phyloP scores from a whole-genome alignment of 345 rosid species.

The Lumnitzera racemosa region DNA sequence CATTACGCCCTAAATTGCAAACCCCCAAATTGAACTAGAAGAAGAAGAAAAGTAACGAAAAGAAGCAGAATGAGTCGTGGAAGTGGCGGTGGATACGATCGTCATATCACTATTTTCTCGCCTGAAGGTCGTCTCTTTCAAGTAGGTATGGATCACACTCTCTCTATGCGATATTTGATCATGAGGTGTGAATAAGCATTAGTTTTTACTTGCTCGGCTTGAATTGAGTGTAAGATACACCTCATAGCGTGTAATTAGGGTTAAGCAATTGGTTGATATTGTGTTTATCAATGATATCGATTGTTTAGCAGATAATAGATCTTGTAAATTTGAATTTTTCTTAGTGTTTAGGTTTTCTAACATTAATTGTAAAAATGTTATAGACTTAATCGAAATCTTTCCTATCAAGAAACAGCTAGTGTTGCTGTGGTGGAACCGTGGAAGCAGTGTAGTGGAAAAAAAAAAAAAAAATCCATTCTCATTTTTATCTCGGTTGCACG shows the following conservation, averaged over 20 bases:
- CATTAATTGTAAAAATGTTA: no score
- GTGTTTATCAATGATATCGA: not conserved
- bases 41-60: not conserved
- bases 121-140: slow-evolving; percentile 73
- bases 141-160: slow-evolving; percentile 32
- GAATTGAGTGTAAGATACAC: no score
- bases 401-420: no score
- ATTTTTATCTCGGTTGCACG: no score
- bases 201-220: no score
- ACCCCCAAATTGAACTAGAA: not conserved
- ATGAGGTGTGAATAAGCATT: not conserved
- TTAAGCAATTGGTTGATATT: not conserved
- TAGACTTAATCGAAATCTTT: no score
- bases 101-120: slow-evolving; percentile 63
- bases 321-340: no score
- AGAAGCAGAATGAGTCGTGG: slow-evolving; percentile 46
- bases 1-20: not conserved
- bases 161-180: not conserved
- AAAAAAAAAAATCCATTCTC: no score
- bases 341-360: no score
- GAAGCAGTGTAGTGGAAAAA: no score
- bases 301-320: not conserved
- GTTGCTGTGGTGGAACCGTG: no score
- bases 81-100: slow-evolving; percentile 66
- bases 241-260: not conserved